Evolutionary conservation across 2,329 filamentous ascomycete genomes (phyloP).

Genomic region (Dryadomyces quercivorus): DNA sequence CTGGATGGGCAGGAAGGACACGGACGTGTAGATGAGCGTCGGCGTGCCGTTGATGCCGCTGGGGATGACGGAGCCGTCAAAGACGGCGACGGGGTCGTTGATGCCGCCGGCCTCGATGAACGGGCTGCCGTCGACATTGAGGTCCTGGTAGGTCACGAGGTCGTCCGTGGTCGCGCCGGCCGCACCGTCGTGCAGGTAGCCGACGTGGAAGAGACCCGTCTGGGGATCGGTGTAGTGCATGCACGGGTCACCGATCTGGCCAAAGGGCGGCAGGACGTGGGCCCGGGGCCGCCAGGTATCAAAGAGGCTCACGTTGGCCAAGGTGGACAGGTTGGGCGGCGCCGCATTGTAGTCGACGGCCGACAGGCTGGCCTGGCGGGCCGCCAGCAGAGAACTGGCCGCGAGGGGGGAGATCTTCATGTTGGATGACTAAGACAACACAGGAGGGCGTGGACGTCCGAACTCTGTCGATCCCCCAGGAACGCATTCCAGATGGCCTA

Average conservation of each 20-base stretch:
- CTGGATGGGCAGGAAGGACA: constrained; percentile 2
- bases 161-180: constrained; percentile 1
- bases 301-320: constrained; percentile 1
- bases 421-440: neutral
- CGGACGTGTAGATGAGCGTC: constrained; percentile 1
- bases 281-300: constrained; percentile 1
- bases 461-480: no score
- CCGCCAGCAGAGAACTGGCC: neutral
- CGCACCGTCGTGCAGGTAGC: constrained; percentile 1
- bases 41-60: constrained; percentile 1
- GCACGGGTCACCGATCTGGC: constrained; percentile 2
- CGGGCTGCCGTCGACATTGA: neutral
- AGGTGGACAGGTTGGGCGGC: neutral
- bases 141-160: constrained; percentile 1
- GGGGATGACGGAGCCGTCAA: constrained; percentile 3
- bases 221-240: constrained; percentile 2
- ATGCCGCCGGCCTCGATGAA: constrained; percentile 1
- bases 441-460: no score
- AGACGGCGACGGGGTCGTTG: constrained; percentile 1
- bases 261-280: constrained; percentile 2
- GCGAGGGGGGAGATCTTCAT: neutral
- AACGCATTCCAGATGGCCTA: no score
- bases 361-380: neutral
- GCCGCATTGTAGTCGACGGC: constrained; percentile 2
- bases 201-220: constrained; percentile 1